These are phyloP conservation scores for Hibiscus mutabilis DNA, from an alignment of 345 rosid genomes.

Conservation along the genomic window DNA sequence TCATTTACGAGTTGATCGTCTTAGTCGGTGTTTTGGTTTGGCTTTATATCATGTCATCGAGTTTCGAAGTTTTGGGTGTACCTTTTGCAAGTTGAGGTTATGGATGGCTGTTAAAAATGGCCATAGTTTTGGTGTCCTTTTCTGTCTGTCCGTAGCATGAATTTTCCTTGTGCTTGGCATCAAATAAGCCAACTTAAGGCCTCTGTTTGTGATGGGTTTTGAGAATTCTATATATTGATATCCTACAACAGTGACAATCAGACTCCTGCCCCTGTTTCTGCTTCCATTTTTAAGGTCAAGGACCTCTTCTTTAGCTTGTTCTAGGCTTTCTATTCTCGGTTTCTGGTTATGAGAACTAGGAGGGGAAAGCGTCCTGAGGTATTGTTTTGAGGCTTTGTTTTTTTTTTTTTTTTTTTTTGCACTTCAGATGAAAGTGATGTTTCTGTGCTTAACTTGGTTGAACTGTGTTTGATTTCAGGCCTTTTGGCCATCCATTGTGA, in stretches of 20 bases:
- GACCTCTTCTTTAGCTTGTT: not conserved
- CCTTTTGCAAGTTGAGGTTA: conserved; percentile 51
- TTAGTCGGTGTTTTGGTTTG: not conserved
- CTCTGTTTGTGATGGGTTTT: conserved; percentile 14
- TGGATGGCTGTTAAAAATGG: conserved; percentile 40
- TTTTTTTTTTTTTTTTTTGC: not conserved
- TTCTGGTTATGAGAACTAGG: conserved; percentile 45
- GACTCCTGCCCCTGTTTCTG: conserved; percentile 4
- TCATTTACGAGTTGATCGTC: not conserved
- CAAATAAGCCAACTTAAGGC: conserved; percentile 19
- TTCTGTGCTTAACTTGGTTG: conserved; percentile 15
- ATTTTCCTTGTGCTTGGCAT: conserved; percentile 40
- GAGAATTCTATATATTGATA: conserved; percentile 29
- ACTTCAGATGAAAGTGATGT: not conserved
- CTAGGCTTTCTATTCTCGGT: not conserved
- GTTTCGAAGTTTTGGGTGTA: conserved; percentile 15
- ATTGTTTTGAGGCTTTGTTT: conserved; percentile 14
- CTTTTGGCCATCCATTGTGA: conserved; percentile 91
- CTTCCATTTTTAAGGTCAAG: conserved; percentile 12
- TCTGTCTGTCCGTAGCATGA: conserved; percentile 31
- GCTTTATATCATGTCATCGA: conserved; percentile 5
- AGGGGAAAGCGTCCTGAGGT: conserved; percentile 80
- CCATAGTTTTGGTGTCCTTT: conserved; percentile 41
- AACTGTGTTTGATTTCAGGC: conserved; percentile 37
- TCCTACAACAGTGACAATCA: conserved; percentile 21